Base-by-base conservation (phyloP, 2,329 filamentous ascomycete genomes). In the Sporothrix euskadiensis region DNA sequence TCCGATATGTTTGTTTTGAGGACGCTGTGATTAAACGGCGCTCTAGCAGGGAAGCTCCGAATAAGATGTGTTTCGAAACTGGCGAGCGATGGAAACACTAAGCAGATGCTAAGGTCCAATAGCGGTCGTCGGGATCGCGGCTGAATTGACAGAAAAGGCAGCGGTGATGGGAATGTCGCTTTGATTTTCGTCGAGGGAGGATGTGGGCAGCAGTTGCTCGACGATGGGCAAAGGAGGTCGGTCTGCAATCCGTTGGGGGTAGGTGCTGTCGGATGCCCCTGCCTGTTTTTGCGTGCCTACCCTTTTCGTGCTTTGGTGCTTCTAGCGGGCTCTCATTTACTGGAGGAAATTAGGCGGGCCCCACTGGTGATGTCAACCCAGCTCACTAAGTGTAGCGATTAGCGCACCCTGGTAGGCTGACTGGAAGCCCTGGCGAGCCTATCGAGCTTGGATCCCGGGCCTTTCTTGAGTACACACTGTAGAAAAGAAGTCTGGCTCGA, bases 301-400 rank as follows among this genome's bases (percentile, higher is more conserved):
- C 59, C 71, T 73, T 66, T 57, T 65, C 61, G 47, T 14, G 26
- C 39, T 39, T 59, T 63, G 39, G 35, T 35, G 35, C 35, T 10
- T 57, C 65, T 65, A 65, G 59, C 59, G 47, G 57, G 32, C 32
- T 16, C 61, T 69, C 61, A 71, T 61, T 69, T 69, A 61, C 39
- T 59, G 68, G 71, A 66, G 61, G 71, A 75, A 72, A 74, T 75
- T 73, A 63, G 68, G 66, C 72, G 35, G 26, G 61, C 65, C 61
- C 75, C 75, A 74, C 75, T 63, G 54, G 71, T 75, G 75, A 75
- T 75, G 75, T 75, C 71, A 69, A 54, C 56, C 59, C 61, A 49
- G 26, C 52, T 47, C 69, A 39, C 41, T 52, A 70, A 26, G 49
- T 32, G 63, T 26, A 1, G 22, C 6, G 35, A 14, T 44, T 22